phyloP scores from a whole-genome alignment of 345 rosid species.

The Atalantia buxifolia region DNA sequence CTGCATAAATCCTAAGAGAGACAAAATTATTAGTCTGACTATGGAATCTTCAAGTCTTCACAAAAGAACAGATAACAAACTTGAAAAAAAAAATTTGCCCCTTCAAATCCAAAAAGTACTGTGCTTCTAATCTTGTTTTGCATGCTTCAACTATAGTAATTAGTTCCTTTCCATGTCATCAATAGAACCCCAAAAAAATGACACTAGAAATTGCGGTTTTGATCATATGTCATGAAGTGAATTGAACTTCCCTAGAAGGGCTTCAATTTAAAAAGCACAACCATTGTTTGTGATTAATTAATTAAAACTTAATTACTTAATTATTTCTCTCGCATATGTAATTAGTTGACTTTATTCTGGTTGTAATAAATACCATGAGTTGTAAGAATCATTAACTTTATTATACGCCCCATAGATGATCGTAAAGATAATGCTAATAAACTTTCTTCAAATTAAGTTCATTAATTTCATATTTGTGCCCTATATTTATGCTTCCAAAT shows the following conservation, averaged over 20 bases:
- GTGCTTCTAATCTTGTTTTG: constrained; percentile 26
- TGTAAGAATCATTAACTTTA: not conserved
- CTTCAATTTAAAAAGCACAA: too few relatives aligned
- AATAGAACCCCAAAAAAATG: not conserved
- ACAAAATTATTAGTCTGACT: constrained; percentile 31
- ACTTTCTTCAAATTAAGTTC: too few relatives aligned
- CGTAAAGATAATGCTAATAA: not conserved
- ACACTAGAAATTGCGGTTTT: too few relatives aligned
- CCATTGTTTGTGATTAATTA: not conserved
- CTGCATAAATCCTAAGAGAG: constrained; percentile 34
- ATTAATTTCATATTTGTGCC: too few relatives aligned
- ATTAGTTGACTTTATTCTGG: not conserved
- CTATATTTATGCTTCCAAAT: too few relatives aligned
- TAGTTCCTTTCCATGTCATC: constrained; percentile 33
- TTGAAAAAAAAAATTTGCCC: constrained; percentile 14
- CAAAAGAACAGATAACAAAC: constrained; percentile 33
- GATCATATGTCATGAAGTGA: too few relatives aligned
- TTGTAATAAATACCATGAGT: not conserved
- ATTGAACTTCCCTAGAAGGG: too few relatives aligned
- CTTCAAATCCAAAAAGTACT: constrained; percentile 14
- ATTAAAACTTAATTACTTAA: too few relatives aligned
- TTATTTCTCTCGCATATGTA: not conserved
- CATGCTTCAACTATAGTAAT: constrained; percentile 34
- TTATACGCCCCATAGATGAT: not conserved
- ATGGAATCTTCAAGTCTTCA: constrained; percentile 46